Conservation (phyloP, 2,329 filamentous ascomycete genomes). For the Ophiostoma novo-ulmi region DNA sequence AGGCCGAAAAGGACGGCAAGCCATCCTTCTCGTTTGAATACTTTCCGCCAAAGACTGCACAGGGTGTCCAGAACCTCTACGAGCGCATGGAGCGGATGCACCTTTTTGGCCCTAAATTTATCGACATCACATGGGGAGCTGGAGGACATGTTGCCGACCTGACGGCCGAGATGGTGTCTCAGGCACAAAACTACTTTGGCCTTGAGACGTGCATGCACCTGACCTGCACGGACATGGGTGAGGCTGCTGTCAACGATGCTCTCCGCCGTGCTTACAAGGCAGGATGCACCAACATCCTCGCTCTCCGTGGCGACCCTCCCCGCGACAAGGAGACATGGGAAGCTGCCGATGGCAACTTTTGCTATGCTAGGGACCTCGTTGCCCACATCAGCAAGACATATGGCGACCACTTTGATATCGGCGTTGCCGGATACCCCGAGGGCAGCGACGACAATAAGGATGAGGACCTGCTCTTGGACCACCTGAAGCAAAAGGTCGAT, state of each 20-base stretch:
- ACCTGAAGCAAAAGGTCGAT: conserved; percentile 96
- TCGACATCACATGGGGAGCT: conserved; percentile 98
- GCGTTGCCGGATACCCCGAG: conserved; percentile 93
- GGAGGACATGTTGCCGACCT: conserved; percentile 85
- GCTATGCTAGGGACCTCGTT: conserved; percentile 84
- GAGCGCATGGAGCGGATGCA: conserved; percentile 99
- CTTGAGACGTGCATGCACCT: conserved; percentile 99
- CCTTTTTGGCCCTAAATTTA: conserved; percentile 75
- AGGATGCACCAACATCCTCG: conserved; percentile 95
- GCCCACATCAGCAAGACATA: conserved; percentile 71
- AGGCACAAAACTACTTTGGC: conserved; percentile 90
- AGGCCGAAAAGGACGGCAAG: conserved; percentile 70
- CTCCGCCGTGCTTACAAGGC: conserved; percentile 84
- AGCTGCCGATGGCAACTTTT: conserved; percentile 78
- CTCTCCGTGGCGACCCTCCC: conserved; percentile 86
- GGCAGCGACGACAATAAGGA: conserved; percentile 90
- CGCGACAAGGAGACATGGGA: conserved; percentile 92
- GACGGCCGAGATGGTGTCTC: conserved; percentile 95
- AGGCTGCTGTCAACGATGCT: conserved; percentile 83
- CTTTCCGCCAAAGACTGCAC: conserved; percentile 95
- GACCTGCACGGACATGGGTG: conserved; percentile 97
- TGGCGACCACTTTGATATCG: conserved; percentile 91
- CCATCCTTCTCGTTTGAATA: conserved; percentile 99
- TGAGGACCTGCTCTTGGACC: conserved; percentile 76
- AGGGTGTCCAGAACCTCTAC: conserved; percentile 98